Percentiles rank a stretch among this genome's conserved stretches.
Evolutionary conservation across 495 filamentous ascomycete species (phyloP).

Genomic region (Penicillium pulvis): DNA sequence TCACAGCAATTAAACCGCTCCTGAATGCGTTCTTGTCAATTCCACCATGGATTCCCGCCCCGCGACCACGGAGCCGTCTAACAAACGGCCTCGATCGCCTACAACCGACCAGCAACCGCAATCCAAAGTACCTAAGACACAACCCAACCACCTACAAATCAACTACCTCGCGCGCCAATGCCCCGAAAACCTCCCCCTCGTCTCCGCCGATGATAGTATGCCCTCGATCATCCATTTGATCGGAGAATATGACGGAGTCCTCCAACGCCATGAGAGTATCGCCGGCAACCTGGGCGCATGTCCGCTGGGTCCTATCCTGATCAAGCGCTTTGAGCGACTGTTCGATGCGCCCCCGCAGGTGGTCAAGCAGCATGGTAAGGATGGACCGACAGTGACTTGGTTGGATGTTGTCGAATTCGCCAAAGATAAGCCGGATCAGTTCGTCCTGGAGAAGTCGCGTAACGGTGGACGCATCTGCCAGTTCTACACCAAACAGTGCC

Average conservation of each 20-base stretch:
- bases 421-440: conserved; percentile 75
- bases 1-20: background rate
- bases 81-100: conserved; percentile 65
- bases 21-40: conserved; percentile 7
- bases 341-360: conserved; percentile 80
- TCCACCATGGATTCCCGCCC: conserved; percentile 44
- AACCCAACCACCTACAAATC: conserved; percentile 68
- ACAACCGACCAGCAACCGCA: conserved; percentile 49
- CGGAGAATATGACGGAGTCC: conserved; percentile 77
- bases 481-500: conserved; percentile 77
- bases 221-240: conserved; percentile 67
- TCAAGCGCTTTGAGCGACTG: conserved; percentile 81
- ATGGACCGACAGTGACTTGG: conserved; percentile 69
- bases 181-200: conserved; percentile 61
- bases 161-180: conserved; percentile 77
- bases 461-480: conserved; percentile 73
- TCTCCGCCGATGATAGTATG: conserved; percentile 60
- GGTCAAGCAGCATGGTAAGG: conserved; percentile 64
- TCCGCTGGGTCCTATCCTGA: conserved; percentile 76
- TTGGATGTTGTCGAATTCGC: conserved; percentile 85
- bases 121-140: conserved; percentile 56
- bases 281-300: conserved; percentile 83
- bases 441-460: conserved; percentile 67
- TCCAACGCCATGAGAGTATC: conserved; percentile 82
- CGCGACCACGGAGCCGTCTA: conserved; percentile 40